Evolutionary conservation across 1,284 basidiomycete genomes (phyloP).

Genomic region (Ceratobasidium sp.): DNA sequence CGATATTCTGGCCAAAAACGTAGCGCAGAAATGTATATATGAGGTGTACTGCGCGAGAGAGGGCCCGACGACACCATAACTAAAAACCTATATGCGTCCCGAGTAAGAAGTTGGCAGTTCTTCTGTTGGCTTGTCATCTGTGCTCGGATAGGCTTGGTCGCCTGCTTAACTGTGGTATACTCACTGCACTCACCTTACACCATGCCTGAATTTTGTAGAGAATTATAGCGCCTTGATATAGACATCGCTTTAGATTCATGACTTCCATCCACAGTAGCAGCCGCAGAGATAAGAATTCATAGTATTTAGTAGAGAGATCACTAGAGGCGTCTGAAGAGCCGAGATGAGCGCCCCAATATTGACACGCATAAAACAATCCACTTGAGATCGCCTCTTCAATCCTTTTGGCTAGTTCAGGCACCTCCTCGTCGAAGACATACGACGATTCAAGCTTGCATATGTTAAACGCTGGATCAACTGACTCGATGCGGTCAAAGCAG

Average conservation of each 20-base stretch:
- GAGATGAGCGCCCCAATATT: neutral
- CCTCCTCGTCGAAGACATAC: neutral
- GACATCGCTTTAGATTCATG: no score
- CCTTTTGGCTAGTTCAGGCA: neutral
- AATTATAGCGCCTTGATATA: no score
- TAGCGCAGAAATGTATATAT: constrained; percentile 48
- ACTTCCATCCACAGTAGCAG: no score
- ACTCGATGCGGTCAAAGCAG: neutral
- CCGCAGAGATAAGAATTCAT: no score
- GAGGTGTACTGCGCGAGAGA: constrained; percentile 28
- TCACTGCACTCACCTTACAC: no score
- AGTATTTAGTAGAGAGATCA: no score
- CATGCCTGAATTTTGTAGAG: no score
- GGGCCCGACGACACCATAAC: neutral
- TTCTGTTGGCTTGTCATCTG: no score
- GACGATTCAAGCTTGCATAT: neutral
- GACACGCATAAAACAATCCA: neutral
- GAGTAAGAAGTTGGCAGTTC: no score
- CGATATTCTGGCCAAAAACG: constrained; percentile 4
- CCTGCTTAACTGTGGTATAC: no score
- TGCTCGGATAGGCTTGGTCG: no score
- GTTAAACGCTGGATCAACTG: neutral
- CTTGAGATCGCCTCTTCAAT: neutral
- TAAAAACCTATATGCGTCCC: constrained; percentile 33
- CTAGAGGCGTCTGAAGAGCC: no score